phyloP scores from a whole-genome alignment of 371 early-diverging fungal species.

The Blakeslea trispora region DNA sequence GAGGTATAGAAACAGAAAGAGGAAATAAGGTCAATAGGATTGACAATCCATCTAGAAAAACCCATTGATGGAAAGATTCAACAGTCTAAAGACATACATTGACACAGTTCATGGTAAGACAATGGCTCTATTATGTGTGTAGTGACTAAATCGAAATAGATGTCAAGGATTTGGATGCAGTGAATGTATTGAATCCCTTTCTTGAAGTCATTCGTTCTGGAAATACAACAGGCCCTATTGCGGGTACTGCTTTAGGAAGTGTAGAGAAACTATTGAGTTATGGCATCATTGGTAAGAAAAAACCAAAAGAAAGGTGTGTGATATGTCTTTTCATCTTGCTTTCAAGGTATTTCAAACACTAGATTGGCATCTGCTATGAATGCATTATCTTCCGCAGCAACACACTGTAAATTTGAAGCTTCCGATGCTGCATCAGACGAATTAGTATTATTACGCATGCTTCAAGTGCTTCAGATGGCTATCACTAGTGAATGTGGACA shows the following conservation, averaged over 20 bases:
- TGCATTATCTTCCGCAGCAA: slow-evolving; percentile 76
- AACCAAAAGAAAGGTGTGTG: slow-evolving; percentile 1
- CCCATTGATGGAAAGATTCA: slow-evolving; percentile 74
- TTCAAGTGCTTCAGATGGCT: slow-evolving; percentile 77
- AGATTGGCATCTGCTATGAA: slow-evolving; percentile 72
- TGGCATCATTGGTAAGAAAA: slow-evolving; percentile 75
- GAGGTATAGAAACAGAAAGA: slow-evolving; percentile 5
- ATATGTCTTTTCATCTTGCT: too few species aligned
- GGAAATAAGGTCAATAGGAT: too few species aligned
- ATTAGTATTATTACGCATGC: slow-evolving; percentile 85
- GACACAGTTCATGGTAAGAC: slow-evolving; percentile 62
- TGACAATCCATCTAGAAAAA: slow-evolving; percentile 45
- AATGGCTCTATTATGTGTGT: too few species aligned
- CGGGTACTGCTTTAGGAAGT: slow-evolving; percentile 84
- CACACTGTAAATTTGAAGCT: slow-evolving; percentile 94
- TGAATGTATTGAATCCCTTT: slow-evolving; percentile 84
- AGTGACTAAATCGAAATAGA: too few species aligned
- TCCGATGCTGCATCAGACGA: slow-evolving; percentile 93
- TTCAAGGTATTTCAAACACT: slow-evolving; percentile 65
- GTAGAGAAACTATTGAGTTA: slow-evolving; percentile 89
- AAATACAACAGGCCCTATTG: slow-evolving; percentile 94
- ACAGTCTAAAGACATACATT: slow-evolving; percentile 65
- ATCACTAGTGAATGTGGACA: slow-evolving; percentile 68
- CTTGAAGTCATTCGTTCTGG: slow-evolving; percentile 88
- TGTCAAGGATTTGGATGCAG: slow-evolving; percentile 67